Evolutionary conservation across 495 filamentous ascomycete genomes (phyloP).

Genomic region (Penicillium pulvis): DNA sequence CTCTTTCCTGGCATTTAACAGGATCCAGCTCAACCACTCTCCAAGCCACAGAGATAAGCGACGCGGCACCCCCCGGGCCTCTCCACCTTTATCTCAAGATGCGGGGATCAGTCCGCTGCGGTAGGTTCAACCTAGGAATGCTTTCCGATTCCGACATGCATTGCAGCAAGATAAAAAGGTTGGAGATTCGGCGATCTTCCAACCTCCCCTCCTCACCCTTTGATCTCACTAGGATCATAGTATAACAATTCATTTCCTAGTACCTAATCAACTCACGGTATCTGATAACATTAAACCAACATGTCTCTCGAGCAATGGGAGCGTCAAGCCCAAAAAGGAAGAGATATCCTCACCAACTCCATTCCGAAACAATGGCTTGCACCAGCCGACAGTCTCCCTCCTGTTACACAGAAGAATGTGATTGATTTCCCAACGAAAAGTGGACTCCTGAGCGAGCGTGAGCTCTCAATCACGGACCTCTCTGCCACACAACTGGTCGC

Average conservation of each 20-base stretch:
- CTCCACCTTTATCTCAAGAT: conserved; percentile 5
- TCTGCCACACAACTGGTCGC: conserved; percentile 54
- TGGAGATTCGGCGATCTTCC: background rate
- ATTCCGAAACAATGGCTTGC: conserved; percentile 45
- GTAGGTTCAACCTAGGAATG: conserved; percentile 1
- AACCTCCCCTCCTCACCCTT: background rate
- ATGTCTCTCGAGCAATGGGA: conserved; percentile 38
- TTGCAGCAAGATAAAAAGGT: background rate
- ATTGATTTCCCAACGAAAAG: conserved; percentile 44
- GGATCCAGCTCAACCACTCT: background rate
- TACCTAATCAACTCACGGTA: background rate
- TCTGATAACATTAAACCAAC: background rate
- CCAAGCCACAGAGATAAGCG: background rate
- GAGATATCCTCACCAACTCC: conserved; percentile 36
- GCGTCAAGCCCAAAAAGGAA: conserved; percentile 35
- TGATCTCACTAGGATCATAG: background rate
- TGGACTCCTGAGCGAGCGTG: conserved; percentile 52
- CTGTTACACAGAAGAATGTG: conserved; percentile 37
- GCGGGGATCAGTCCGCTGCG: conserved; percentile 9
- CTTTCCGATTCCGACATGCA: conserved; percentile 5
- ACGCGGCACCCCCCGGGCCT: no score
- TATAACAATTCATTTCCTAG: background rate
- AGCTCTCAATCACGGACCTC: conserved; percentile 61
- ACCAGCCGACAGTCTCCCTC: conserved; percentile 31
- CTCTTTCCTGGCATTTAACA: background rate